Evolutionary conservation across 768 basidiomycete species (phyloP).

Genomic region (Hericium alpestre): DNA sequence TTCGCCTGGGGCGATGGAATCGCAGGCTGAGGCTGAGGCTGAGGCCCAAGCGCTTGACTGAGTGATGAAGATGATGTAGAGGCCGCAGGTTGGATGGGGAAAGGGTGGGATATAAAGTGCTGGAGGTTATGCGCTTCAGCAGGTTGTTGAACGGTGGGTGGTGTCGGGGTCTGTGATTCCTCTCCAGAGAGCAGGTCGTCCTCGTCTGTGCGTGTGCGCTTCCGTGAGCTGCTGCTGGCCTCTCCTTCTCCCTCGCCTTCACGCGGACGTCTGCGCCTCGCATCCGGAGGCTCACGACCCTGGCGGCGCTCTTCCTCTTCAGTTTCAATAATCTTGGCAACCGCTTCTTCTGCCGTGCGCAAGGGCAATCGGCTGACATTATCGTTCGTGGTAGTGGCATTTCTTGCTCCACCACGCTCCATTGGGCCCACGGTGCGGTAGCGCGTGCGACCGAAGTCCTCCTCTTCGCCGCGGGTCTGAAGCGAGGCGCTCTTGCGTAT

Average conservation of each 20-base stretch:
- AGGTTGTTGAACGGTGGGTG: not conserved
- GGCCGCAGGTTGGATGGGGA: not conserved
- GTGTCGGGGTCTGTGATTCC: not conserved
- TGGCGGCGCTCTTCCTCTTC: slow-evolving; percentile 13
- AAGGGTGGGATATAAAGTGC: not conserved
- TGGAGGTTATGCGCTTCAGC: not conserved
- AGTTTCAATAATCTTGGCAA: slow-evolving; percentile 13
- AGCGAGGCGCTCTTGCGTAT: slow-evolving; percentile 15
- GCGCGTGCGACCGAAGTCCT: slow-evolving; percentile 13
- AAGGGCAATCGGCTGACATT: slow-evolving; percentile 9
- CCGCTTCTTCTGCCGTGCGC: slow-evolving; percentile 13
- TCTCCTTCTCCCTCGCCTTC: not conserved
- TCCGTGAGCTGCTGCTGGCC: not conserved
- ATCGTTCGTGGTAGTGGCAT: not conserved
- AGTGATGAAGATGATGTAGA: not conserved
- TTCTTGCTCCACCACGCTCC: slow-evolving; percentile 14
- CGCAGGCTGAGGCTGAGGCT: not conserved
- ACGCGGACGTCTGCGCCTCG: slow-evolving; percentile 9
- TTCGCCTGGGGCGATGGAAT: not conserved
- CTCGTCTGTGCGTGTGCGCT: not conserved
- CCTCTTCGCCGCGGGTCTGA: slow-evolving; percentile 14
- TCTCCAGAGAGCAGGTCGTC: not conserved
- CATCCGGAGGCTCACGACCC: slow-evolving; percentile 11
- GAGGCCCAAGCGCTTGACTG: not conserved
- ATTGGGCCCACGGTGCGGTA: slow-evolving; percentile 13